Percentiles rank a stretch among this genome's conserved stretches.
Conservation (phyloP, 257 asterid genomes). For the Ehretia macrophylla region DNA sequence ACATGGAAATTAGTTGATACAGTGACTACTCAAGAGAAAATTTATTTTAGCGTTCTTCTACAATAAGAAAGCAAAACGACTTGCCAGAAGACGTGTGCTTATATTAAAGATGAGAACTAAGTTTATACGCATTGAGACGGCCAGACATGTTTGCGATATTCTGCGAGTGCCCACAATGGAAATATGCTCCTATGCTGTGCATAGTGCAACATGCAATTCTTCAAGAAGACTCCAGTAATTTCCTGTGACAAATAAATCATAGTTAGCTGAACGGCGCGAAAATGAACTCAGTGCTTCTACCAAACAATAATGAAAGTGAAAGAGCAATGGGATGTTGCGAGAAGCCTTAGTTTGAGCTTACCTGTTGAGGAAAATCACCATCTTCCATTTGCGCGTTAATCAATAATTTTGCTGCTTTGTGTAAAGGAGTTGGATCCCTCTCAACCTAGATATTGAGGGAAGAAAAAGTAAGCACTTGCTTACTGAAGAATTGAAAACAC, state of each 20-base stretch:
- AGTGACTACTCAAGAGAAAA: too few relatives aligned
- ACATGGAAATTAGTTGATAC: too few relatives aligned
- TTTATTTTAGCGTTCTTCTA: too few relatives aligned
- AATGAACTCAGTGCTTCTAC: too few relatives aligned
- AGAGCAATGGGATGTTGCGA: too few relatives aligned
- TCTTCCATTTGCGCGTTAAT: conserved; percentile 63
- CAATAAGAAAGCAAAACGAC: too few relatives aligned
- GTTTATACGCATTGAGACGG: conserved; percentile 31
- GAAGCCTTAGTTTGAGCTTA: conserved; percentile 2
- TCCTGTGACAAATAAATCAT: conserved; percentile 28
- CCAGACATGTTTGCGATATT: conserved; percentile 70
- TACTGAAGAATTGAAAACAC: not conserved
- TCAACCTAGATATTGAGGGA: conserved; percentile 35
- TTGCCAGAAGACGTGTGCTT: too few relatives aligned
- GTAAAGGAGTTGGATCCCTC: conserved; percentile 55
- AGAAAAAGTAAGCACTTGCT: not conserved
- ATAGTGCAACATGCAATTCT: conserved; percentile 78
- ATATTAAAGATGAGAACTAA: not conserved
- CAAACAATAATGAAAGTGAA: too few relatives aligned
- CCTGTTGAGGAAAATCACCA: conserved; percentile 76
- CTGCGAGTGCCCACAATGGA: conserved; percentile 76
- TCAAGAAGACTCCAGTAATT: conserved; percentile 67
- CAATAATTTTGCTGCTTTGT: conserved; percentile 58
- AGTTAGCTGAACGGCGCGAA: too few relatives aligned
- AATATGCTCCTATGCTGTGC: conserved; percentile 59